Evolutionary conservation across 163 green algal species (phyloP).

Genomic region (Scenedesmus sp.): DNA sequence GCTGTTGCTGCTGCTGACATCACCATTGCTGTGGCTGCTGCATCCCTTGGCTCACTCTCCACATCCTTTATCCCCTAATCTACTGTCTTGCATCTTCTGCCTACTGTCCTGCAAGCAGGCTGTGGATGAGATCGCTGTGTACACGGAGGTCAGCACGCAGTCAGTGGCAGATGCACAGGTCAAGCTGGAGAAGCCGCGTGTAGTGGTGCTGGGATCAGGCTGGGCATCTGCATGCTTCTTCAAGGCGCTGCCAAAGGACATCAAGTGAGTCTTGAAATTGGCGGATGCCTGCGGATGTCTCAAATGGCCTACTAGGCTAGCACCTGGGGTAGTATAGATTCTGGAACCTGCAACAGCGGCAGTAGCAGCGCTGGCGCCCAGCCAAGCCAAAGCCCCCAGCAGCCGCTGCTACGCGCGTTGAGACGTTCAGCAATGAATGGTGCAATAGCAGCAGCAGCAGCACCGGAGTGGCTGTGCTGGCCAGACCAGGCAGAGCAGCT

Average conservation of each 20-base stretch:
- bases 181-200: constrained; percentile 55
- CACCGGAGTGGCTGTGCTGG: not conserved
- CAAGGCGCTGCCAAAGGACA: constrained; percentile 66
- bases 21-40: not conserved
- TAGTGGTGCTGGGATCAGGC: constrained; percentile 81
- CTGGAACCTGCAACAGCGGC: no score
- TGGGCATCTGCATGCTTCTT: constrained; percentile 83
- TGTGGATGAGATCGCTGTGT: constrained; percentile 55
- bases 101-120: not conserved
- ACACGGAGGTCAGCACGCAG: constrained; percentile 51
- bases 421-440: not conserved
- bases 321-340: no score
- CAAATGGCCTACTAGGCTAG: no score
- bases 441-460: not conserved
- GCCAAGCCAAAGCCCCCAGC: not conserved
- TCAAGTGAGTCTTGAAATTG: constrained; percentile 37
- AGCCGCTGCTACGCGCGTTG: not conserved
- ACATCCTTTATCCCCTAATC: not conserved
- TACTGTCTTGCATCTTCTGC: not conserved
- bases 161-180: constrained; percentile 1
- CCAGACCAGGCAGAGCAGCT: not conserved
- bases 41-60: not conserved
- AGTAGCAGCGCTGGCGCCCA: no score
- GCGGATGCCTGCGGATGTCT: no score
- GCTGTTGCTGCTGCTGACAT: not conserved